A percentile compares a stretch with the other conserved stretches of the same genome.
These are phyloP conservation scores for Cyclotella cryptica DNA, from an alignment of 108 stramenopile genomes.

Conservation along the genomic window DNA sequence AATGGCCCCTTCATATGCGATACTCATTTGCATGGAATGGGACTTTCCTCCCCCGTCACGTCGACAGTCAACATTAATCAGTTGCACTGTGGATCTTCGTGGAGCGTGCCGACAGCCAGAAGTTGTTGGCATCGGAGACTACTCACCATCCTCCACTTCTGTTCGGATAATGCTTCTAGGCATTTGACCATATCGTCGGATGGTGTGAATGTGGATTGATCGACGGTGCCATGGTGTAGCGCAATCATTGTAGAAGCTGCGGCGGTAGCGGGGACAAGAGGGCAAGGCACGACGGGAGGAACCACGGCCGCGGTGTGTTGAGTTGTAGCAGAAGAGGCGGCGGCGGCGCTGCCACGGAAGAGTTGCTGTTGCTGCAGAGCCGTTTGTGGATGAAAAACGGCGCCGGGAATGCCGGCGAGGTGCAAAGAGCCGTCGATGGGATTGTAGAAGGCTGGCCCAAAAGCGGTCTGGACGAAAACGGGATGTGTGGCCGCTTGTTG, in stretches of 20 bases:
- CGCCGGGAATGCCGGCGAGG: too few relatives aligned
- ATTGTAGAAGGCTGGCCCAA: too few relatives aligned
- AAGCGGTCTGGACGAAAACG: too few relatives aligned
- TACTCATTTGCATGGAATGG: neutral
- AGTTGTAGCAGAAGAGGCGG: too few relatives aligned
- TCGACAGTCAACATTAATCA: neutral
- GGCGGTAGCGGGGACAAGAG: too few relatives aligned
- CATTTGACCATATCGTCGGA: neutral
- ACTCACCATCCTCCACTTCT: neutral
- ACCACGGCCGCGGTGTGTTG: too few relatives aligned
- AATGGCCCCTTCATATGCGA: neutral
- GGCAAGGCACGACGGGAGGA: too few relatives aligned
- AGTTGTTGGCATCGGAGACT: neutral
- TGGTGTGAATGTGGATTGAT: neutral
- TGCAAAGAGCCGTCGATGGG: too few relatives aligned
- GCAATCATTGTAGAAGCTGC: neutral
- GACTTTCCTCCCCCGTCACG: neutral
- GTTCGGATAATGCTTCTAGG: neutral
- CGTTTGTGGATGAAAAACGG: too few relatives aligned
- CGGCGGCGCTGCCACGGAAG: too few relatives aligned
- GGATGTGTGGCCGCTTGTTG: too few relatives aligned
- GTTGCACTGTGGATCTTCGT: neutral
- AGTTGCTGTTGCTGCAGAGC: too few relatives aligned
- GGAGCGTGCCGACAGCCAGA: neutral
- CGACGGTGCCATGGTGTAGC: neutral